Conservation (phyloP, 495 filamentous ascomycete genomes). For the Tuber melanosporum region DNA sequence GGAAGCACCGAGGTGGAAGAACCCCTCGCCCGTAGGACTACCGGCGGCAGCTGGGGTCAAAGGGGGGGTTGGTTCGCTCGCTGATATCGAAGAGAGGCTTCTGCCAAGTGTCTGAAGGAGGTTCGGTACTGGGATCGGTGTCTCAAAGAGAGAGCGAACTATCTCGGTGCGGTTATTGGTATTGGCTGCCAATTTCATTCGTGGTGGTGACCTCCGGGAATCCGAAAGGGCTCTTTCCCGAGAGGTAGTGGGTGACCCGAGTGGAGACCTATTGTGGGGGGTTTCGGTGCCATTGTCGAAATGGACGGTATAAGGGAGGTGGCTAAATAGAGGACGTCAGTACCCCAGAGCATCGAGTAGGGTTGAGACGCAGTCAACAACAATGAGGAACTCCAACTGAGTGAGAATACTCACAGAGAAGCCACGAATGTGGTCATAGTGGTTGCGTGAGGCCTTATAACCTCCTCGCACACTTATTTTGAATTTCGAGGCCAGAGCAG, state of each 20-base stretch:
- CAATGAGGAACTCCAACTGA: background rate
- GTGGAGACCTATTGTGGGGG: slow-evolving; percentile 39
- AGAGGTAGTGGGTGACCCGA: slow-evolving; percentile 27
- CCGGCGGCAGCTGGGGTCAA: slow-evolving; percentile 43
- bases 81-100: slow-evolving; percentile 46
- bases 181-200: slow-evolving; percentile 11
- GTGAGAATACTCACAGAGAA: slow-evolving; percentile 60
- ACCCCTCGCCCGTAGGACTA: slow-evolving; percentile 38
- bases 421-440: slow-evolving; percentile 76
- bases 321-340: slow-evolving; percentile 49
- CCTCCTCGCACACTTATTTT: slow-evolving; percentile 14
- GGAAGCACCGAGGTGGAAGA: slow-evolving; percentile 50
- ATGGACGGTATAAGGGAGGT: slow-evolving; percentile 82
- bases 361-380: slow-evolving; percentile 13
- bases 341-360: slow-evolving; percentile 20
- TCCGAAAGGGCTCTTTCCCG: slow-evolving; percentile 42
- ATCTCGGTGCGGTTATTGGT: background rate
- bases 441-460: slow-evolving; percentile 31
- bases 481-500: slow-evolving; percentile 21
- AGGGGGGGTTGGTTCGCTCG: slow-evolving; percentile 42
- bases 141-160: slow-evolving; percentile 17
- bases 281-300: slow-evolving; percentile 50
- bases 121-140: slow-evolving; percentile 41
- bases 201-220: slow-evolving; percentile 41
- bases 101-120: slow-evolving; percentile 37